phyloP scores from a whole-genome alignment of 2,329 filamentous ascomycete genomes.

The Grosmannia serpens region DNA sequence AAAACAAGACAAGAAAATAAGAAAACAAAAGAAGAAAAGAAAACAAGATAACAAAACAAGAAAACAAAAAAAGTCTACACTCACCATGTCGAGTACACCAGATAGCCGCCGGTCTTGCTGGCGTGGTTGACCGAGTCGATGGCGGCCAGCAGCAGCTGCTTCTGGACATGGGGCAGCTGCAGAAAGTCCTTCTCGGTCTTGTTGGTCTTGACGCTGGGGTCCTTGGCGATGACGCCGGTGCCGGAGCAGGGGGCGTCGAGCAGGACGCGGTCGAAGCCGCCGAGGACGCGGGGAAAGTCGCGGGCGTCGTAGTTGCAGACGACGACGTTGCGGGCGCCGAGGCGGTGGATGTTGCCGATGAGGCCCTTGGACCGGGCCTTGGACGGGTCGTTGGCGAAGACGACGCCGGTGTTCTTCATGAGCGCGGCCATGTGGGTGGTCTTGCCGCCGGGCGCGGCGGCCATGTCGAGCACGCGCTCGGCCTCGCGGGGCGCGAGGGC shows the following conservation, averaged over 20 bases:
- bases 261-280: constrained; percentile 88
- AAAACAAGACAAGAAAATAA: not conserved
- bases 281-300: constrained; percentile 88
- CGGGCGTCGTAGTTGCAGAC: constrained; percentile 93
- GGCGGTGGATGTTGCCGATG: constrained; percentile 93
- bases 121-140: constrained; percentile 95
- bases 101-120: constrained; percentile 87
- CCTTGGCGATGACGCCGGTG: constrained; percentile 95
- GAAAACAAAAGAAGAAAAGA: not conserved
- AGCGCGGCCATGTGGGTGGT: constrained; percentile 92
- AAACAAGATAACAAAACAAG: no score
- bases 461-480: constrained; percentile 88
- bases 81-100: constrained; percentile 87
- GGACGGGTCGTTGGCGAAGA: constrained; percentile 95
- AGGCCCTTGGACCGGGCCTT: constrained; percentile 90
- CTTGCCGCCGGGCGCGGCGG: constrained; percentile 89
- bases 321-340: constrained; percentile 86
- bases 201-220: constrained; percentile 94
- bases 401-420: constrained; percentile 93
- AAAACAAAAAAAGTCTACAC: constrained; percentile 1
- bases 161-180: constrained; percentile 84
- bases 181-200: constrained; percentile 95
- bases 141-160: constrained; percentile 82
- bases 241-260: constrained; percentile 94
- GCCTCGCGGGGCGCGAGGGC: constrained; percentile 87